Evolutionary conservation across 768 basidiomycete genomes (phyloP).

Genomic region (Termitomyces bulborhizus): DNA sequence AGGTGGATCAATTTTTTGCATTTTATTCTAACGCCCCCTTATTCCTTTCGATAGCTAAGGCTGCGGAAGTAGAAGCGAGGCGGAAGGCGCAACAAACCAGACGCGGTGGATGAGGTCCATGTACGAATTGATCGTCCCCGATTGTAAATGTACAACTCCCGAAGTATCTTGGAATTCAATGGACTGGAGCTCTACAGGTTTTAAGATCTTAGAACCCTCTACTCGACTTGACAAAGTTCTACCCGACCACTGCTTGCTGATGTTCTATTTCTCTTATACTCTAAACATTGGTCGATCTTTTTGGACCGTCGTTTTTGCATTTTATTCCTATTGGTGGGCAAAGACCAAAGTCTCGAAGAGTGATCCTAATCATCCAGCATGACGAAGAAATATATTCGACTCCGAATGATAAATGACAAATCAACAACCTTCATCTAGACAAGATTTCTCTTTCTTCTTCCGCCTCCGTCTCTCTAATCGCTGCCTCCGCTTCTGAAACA

Average conservation of each 20-base stretch:
- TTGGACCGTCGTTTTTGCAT: background rate
- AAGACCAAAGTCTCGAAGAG: too few relatives aligned
- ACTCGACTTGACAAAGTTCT: background rate
- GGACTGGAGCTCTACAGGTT: background rate
- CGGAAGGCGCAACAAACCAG: conserved; percentile 34
- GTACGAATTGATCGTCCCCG: background rate
- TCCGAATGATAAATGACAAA: background rate
- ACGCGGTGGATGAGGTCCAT: conserved; percentile 4
- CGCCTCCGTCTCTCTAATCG: background rate
- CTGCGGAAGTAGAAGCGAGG: conserved; percentile 58
- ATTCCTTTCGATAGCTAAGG: conserved; percentile 42
- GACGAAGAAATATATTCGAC: background rate
- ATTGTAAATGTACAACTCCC: background rate
- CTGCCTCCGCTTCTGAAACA: conserved; percentile 2
- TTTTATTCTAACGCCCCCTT: background rate
- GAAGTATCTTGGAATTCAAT: background rate
- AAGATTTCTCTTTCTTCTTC: background rate
- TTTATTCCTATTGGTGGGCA: too few relatives aligned
- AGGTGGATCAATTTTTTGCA: conserved; percentile 37
- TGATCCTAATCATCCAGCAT: background rate
- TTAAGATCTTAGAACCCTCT: background rate
- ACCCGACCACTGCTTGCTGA: too few relatives aligned
- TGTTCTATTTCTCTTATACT: background rate
- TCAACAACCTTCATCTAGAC: conserved; percentile 13
- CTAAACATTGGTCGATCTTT: too few relatives aligned